Evolutionary conservation across 768 basidiomycete genomes (phyloP).

Genomic region (Plicaturopsis crispa): DNA sequence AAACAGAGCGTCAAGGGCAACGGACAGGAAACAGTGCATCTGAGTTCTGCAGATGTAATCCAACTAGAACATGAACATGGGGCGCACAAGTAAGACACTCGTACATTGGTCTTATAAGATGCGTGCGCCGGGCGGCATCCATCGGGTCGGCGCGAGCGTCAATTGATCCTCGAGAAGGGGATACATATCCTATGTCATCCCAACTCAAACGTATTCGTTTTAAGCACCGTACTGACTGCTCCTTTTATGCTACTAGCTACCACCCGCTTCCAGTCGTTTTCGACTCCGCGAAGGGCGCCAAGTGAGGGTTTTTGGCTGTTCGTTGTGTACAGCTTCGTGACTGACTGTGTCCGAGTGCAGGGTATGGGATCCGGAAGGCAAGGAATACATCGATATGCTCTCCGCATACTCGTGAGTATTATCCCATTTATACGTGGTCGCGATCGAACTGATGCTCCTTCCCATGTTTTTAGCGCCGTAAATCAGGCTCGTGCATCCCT

Average conservation of each 20-base stretch:
- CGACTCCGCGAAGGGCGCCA: slow-evolving; percentile 82
- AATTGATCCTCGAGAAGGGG: slow-evolving; percentile 10
- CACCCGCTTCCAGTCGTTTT: slow-evolving; percentile 95
- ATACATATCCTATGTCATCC: slow-evolving; percentile 15
- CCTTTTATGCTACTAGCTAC: slow-evolving; percentile 63
- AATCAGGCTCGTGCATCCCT: slow-evolving; percentile 58
- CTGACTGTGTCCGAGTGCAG: slow-evolving; percentile 19
- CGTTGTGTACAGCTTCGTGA: slow-evolving; percentile 7
- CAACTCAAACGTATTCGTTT: slow-evolving; percentile 17
- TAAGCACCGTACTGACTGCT: slow-evolving; percentile 19
- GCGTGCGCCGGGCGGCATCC: background rate
- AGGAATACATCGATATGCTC: slow-evolving; percentile 96
- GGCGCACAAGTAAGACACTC: slow-evolving; percentile 76
- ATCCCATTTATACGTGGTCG: slow-evolving; percentile 4
- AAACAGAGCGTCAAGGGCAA: too few relatives aligned
- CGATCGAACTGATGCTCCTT: slow-evolving; percentile 1
- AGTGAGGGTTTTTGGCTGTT: slow-evolving; percentile 52
- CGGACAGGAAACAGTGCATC: slow-evolving; percentile 15
- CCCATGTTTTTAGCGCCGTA: slow-evolving; percentile 50
- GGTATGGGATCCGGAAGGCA: slow-evolving; percentile 94
- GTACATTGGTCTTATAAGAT: background rate
- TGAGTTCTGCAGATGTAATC: slow-evolving; percentile 67
- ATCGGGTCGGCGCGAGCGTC: slow-evolving; percentile 8
- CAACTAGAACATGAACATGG: slow-evolving; percentile 74
- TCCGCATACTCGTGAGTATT: slow-evolving; percentile 86